Conservation (phyloP, 495 filamentous ascomycete species). For the Penicillium silybi region DNA sequence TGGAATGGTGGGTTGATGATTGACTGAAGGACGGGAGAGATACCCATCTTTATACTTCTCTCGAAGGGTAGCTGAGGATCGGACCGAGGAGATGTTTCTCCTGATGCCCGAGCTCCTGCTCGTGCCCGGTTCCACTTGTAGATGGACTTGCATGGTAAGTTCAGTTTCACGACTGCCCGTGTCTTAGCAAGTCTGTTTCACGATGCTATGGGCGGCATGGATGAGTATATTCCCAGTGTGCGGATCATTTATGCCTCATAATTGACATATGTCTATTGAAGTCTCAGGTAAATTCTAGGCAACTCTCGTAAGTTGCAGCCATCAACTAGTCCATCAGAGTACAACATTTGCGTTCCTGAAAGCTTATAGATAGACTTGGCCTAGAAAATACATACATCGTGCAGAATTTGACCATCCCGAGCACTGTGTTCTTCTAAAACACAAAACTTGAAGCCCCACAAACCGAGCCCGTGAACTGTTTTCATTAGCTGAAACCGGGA, state of each 20-base stretch:
- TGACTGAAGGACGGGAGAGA: not conserved
- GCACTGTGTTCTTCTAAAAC: not conserved
- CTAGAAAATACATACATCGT: too few species aligned
- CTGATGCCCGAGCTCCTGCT: not conserved
- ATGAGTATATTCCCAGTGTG: not conserved
- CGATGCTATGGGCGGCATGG: not conserved
- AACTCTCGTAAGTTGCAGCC: not conserved
- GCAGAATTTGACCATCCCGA: too few species aligned
- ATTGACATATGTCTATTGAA: not conserved
- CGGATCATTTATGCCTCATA: not conserved
- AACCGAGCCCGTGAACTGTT: not conserved
- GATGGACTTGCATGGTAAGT: not conserved
- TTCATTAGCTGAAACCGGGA: not conserved
- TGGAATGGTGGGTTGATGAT: not conserved
- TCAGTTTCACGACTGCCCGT: conserved; percentile 13
- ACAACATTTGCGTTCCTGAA: too few species aligned
- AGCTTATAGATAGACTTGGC: too few species aligned
- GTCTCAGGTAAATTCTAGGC: not conserved
- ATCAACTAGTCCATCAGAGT: not conserved
- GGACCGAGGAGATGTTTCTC: not conserved
- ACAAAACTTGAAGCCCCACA: not conserved
- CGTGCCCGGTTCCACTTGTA: not conserved
- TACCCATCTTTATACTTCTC: conserved; percentile 9
- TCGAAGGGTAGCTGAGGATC: not conserved
- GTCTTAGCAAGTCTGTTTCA: conserved; percentile 12